Conservation (phyloP, 768 basidiomycete genomes). For the Suillus cothurnatus region DNA sequence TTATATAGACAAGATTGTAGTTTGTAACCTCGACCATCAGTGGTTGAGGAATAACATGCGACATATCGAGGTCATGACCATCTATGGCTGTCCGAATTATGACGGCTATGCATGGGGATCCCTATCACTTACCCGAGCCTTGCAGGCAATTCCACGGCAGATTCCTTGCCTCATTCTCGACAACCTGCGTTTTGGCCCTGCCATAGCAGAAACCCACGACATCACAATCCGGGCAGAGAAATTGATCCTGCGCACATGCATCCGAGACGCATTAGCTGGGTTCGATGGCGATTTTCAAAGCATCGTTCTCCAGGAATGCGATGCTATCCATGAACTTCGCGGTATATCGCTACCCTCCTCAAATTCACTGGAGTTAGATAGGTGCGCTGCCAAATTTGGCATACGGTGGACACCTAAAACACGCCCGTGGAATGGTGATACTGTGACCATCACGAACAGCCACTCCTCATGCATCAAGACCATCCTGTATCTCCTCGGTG, state of each 20-base stretch:
- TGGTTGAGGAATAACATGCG: not conserved
- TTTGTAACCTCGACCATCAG: not conserved
- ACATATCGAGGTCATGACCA: not conserved
- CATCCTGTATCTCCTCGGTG: not conserved
- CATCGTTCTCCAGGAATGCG: not conserved
- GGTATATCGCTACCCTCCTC: not conserved
- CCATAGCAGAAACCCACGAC: fast-evolving
- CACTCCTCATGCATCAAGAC: not conserved
- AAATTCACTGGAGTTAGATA: not conserved
- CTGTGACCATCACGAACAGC: not conserved
- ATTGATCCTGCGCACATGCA: not conserved
- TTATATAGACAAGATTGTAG: not conserved
- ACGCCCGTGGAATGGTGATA: not conserved
- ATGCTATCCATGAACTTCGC: not conserved
- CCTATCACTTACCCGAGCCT: not conserved
- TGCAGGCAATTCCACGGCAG: not conserved
- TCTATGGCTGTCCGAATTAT: not conserved
- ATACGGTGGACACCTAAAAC: not conserved
- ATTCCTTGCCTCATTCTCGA: constrained; percentile 2
- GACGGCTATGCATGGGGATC: no score
- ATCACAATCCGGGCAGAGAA: not conserved
- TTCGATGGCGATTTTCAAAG: not conserved
- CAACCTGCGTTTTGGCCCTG: not conserved
- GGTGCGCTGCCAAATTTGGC: not conserved
- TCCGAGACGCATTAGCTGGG: not conserved